Evolutionary conservation across 495 filamentous ascomycete species (phyloP).

Genomic region (Diplogelasinospora grovesii): DNA sequence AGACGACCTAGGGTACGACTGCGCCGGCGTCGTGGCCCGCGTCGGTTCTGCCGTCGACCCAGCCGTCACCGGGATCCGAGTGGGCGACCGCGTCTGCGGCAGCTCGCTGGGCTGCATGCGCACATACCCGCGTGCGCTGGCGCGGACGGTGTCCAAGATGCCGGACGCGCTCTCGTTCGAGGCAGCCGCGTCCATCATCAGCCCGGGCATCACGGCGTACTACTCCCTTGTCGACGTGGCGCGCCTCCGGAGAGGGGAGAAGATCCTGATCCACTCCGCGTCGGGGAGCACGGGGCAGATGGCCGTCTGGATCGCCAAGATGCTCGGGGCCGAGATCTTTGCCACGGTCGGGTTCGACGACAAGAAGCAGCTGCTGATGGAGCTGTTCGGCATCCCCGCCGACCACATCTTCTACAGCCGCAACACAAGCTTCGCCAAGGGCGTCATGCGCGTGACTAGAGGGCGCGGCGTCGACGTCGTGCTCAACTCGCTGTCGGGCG

Average conservation of each 20-base stretch:
- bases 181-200: constrained; percentile 19
- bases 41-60: constrained; percentile 37
- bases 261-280: constrained; percentile 51
- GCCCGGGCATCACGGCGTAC: constrained; percentile 44
- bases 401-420: constrained; percentile 43
- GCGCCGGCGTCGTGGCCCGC: constrained; percentile 37
- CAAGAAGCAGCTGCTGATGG: constrained; percentile 35
- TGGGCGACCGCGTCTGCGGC: constrained; percentile 36
- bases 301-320: constrained; percentile 40
- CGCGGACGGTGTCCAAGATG: constrained; percentile 25
- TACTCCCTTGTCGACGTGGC: constrained; percentile 37
- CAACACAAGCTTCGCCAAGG: constrained; percentile 29
- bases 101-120: constrained; percentile 29
- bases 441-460: constrained; percentile 34
- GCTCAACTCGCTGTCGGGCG: constrained; percentile 48
- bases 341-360: constrained; percentile 38
- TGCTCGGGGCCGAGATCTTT: constrained; percentile 43
- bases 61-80: neutral
- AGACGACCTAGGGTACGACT: constrained; percentile 30
- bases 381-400: constrained; percentile 35
- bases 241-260: constrained; percentile 35
- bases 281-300: constrained; percentile 47
- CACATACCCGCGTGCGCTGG: constrained; percentile 25
- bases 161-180: constrained; percentile 15
- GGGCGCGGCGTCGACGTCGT: constrained; percentile 46